Conservation (phyloP, 331 rosid species). For the Phaseolus coccineus region DNA sequence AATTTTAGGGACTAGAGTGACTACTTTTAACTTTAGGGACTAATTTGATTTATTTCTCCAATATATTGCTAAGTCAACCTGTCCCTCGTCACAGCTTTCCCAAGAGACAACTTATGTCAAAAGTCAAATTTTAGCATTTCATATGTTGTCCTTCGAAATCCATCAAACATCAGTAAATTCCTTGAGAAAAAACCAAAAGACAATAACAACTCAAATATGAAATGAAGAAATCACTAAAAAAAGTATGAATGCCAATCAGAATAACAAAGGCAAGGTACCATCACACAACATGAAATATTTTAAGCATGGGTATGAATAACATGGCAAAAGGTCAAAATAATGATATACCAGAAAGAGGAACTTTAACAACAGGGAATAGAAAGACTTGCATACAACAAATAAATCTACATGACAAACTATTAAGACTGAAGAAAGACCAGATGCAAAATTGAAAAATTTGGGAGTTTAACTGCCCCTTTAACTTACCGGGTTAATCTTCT, state of each 20-base stretch:
- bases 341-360: slow-evolving; percentile 26
- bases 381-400: slow-evolving; percentile 1
- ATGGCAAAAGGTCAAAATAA: slow-evolving; percentile 17
- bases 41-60: neutral
- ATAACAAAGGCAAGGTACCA: slow-evolving; percentile 22
- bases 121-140: slow-evolving; percentile 30
- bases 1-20: neutral
- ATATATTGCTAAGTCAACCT: slow-evolving; percentile 8
- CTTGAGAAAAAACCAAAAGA: neutral
- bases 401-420: slow-evolving; percentile 1
- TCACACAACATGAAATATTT: slow-evolving; percentile 19
- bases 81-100: slow-evolving; percentile 6
- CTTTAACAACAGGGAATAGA: slow-evolving; percentile 12
- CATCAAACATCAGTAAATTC: slow-evolving; percentile 9
- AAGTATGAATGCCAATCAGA: slow-evolving; percentile 16
- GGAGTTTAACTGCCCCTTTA: slow-evolving; percentile 32
- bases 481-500: slow-evolving; percentile 84
- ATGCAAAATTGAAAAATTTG: slow-evolving; percentile 34
- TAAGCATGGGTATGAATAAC: slow-evolving; percentile 25
- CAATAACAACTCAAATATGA: slow-evolving; percentile 20
- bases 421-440: neutral
- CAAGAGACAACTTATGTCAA: slow-evolving; percentile 2
- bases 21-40: neutral
- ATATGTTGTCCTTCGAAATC: neutral
- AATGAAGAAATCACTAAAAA: neutral